Percentiles rank a stretch among this genome's conserved stretches.
Conservation (phyloP, 106 monocot species). For the Dendrobium catenatum region DNA sequence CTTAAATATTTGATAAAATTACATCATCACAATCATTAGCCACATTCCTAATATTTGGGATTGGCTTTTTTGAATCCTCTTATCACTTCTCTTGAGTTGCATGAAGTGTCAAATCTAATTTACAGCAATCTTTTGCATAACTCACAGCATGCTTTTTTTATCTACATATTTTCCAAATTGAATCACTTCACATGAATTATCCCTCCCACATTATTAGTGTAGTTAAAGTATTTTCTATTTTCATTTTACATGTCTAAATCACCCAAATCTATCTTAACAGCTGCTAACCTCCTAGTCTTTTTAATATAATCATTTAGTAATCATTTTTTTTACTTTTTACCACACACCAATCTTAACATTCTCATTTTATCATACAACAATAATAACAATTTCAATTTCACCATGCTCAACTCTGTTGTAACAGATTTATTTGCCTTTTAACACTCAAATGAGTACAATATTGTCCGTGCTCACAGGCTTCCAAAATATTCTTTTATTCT, state of each 20-base stretch:
- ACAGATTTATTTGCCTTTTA: too few relatives aligned
- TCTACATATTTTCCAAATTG: neutral
- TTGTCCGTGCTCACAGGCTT: too few relatives aligned
- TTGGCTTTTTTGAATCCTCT: neutral
- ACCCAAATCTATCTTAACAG: neutral
- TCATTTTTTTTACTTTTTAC: too few relatives aligned
- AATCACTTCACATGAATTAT: neutral
- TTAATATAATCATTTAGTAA: too few relatives aligned
- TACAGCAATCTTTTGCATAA: too few relatives aligned
- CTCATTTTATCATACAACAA: too few relatives aligned
- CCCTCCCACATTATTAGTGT: neutral
- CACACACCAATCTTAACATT: too few relatives aligned
- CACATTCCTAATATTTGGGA: neutral
- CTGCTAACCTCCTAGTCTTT: too few relatives aligned
- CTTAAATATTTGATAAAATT: neutral
- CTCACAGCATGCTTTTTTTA: neutral
- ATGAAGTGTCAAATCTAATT: neutral
- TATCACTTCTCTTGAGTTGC: neutral
- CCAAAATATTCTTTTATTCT: too few relatives aligned
- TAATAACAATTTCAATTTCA: too few relatives aligned
- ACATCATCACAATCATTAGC: neutral
- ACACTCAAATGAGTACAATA: too few relatives aligned
- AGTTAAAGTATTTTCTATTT: neutral
- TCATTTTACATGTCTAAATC: neutral
- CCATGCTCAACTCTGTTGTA: too few relatives aligned